phyloP scores from a whole-genome alignment of 495 filamentous ascomycete species.

The Trichoderma erinaceum region DNA sequence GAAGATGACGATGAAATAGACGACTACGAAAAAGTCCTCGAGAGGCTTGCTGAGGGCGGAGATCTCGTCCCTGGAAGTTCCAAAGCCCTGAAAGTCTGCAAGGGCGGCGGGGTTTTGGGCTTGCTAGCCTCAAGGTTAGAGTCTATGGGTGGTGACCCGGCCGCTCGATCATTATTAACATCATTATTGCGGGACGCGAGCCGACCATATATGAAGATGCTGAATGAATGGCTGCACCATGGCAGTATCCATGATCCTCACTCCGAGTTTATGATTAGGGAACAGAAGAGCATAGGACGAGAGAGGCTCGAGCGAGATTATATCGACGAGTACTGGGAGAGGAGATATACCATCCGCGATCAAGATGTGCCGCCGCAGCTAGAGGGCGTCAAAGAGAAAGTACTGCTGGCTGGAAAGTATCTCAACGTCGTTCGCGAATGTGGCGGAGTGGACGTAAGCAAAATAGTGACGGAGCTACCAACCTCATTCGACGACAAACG shows the following conservation, averaged over 20 bases:
- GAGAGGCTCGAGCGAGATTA: conserved; percentile 93
- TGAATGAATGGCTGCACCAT: conserved; percentile 97
- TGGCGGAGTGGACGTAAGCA: conserved; percentile 90
- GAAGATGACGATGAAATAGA: conserved; percentile 67
- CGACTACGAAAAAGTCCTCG: conserved; percentile 62
- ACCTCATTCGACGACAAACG: conserved; percentile 83
- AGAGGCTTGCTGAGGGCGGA: conserved; percentile 83
- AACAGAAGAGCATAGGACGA: conserved; percentile 89
- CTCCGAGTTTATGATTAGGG: conserved; percentile 87
- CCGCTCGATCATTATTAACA: conserved; percentile 71
- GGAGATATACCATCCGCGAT: conserved; percentile 88
- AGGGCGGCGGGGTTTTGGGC: conserved; percentile 83
- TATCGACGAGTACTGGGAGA: conserved; percentile 98
- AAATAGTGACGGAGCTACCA: conserved; percentile 81
- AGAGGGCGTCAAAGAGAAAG: conserved; percentile 85
- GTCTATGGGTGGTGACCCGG: conserved; percentile 87
- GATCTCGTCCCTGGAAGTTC: conserved; percentile 71
- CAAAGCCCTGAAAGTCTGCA: conserved; percentile 85
- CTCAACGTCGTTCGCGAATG: conserved; percentile 96
- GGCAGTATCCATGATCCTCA: conserved; percentile 93
- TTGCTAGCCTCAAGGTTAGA: conserved; percentile 77
- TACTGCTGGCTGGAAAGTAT: conserved; percentile 92
- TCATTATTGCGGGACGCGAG: conserved; percentile 80
- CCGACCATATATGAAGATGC: conserved; percentile 92
- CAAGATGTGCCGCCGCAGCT: conserved; percentile 89